phyloP scores from a whole-genome alignment of 441 rosid genomes.

The California macrophylla region DNA sequence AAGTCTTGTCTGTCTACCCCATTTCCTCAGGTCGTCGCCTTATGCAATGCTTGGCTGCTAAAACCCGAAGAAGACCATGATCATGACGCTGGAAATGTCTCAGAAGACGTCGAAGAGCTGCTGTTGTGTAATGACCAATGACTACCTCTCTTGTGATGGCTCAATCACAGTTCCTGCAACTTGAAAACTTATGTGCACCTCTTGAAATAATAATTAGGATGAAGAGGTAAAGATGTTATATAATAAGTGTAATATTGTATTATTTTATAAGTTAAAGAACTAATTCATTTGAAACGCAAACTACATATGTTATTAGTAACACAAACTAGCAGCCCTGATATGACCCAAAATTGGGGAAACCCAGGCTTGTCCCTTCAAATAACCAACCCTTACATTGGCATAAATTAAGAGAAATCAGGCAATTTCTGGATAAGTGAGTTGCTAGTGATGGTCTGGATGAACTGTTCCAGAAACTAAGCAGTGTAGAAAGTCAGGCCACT shows the following conservation, averaged over 20 bases:
- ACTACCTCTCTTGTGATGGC: too few relatives aligned
- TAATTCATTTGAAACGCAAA: constrained; percentile 5
- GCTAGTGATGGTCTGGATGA: not conserved
- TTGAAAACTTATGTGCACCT: too few relatives aligned
- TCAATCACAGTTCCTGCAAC: too few relatives aligned
- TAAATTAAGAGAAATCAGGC: not conserved
- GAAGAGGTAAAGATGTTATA: too few relatives aligned
- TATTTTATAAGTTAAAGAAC: too few relatives aligned
- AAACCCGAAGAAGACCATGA: constrained; percentile 5
- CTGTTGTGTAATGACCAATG: not conserved
- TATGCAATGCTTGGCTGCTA: constrained; percentile 16
- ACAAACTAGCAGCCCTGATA: not conserved
- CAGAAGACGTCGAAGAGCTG: not conserved
- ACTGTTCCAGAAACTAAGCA: not conserved
- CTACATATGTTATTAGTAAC: not conserved
- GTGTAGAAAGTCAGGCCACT: not conserved
- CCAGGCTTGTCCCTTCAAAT: not conserved
- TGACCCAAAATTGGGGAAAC: not conserved
- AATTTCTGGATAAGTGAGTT: not conserved
- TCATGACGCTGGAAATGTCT: not conserved
- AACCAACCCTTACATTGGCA: not conserved
- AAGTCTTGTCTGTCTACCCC: not conserved
- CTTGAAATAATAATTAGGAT: too few relatives aligned
- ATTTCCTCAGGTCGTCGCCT: constrained; percentile 14
- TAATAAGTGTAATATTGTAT: too few relatives aligned